These are phyloP conservation scores for Sphaerosporella brunnea DNA, from an alignment of 495 filamentous ascomycete genomes.

Conservation along the genomic window DNA sequence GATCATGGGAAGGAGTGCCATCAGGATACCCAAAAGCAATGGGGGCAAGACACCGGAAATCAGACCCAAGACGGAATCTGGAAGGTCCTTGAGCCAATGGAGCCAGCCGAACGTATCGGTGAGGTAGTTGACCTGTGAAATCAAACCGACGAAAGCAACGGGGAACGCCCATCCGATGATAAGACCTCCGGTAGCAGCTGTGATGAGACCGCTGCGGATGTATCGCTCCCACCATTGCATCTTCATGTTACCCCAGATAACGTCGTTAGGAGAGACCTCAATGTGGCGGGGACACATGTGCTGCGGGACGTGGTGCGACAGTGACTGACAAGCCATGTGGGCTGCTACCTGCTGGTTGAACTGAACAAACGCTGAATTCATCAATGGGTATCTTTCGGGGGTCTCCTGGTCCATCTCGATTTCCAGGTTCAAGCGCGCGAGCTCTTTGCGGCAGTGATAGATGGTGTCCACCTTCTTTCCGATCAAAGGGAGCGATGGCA, in stretches of 20 bases:
- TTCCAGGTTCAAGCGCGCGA: conserved; percentile 79
- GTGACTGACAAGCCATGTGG: conserved; percentile 91
- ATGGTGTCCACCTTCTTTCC: conserved; percentile 92
- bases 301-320: conserved; percentile 80
- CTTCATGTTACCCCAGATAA: conserved; percentile 96
- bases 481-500: conserved; percentile 60
- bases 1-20: conserved; percentile 62
- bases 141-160: conserved; percentile 65
- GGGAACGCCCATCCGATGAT: conserved; percentile 83
- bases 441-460: conserved; percentile 70
- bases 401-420: conserved; percentile 81
- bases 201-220: conserved; percentile 48
- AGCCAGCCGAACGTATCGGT: conserved; percentile 49
- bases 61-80: conserved; percentile 47
- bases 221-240: conserved; percentile 91
- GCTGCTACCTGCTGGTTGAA: conserved; percentile 97
- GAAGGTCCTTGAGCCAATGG: conserved; percentile 44
- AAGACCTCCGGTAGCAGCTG: conserved; percentile 52
- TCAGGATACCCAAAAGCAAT: conserved; percentile 55
- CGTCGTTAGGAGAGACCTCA: conserved; percentile 83
- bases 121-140: conserved; percentile 58
- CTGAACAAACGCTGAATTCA: conserved; percentile 97
- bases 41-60: conserved; percentile 79
- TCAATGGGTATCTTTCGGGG: conserved; percentile 72
- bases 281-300: conserved; percentile 87